Percentiles rank a stretch among this genome's conserved stretches.
phyloP scores from a whole-genome alignment of 2,329 filamentous ascomycete species.

The Trichoderma gracile region DNA sequence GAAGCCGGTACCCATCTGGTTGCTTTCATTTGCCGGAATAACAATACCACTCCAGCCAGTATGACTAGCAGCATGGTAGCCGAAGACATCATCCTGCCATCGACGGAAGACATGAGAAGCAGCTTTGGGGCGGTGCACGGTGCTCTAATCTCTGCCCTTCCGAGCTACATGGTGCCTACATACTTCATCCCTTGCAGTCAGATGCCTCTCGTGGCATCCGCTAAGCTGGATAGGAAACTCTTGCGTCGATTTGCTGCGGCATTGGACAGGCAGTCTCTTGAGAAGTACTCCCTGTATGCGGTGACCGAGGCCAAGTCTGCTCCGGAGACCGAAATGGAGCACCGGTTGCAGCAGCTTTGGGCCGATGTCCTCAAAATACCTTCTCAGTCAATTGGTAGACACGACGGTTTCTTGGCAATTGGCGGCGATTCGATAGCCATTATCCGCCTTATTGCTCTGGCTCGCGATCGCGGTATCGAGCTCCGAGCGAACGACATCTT shows the following conservation, averaged over 20 bases:
- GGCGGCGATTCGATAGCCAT: slow-evolving; percentile 25
- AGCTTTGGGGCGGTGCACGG: background rate
- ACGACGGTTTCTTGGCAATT: slow-evolving; percentile 25
- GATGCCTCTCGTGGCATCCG: slow-evolving; percentile 16
- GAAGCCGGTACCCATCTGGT: background rate
- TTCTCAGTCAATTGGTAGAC: background rate
- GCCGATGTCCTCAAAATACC: slow-evolving; percentile 5
- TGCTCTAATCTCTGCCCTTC: background rate
- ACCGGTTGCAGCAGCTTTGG: slow-evolving; percentile 3
- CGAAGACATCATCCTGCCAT: background rate
- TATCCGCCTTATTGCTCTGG: slow-evolving; percentile 12
- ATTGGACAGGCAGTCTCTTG: background rate
- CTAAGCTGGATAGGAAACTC: slow-evolving; percentile 17
- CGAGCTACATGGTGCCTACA: slow-evolving; percentile 18
- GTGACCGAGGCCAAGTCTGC: background rate
- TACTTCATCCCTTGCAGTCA: slow-evolving; percentile 12
- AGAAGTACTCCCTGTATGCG: background rate
- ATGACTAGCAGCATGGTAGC: background rate
- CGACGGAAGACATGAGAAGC: background rate
- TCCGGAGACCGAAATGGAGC: slow-evolving; percentile 17
- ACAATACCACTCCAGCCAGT: background rate
- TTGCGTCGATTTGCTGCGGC: background rate
- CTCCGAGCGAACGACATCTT: slow-evolving; percentile 6
- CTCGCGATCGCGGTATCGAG: background rate
- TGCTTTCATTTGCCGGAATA: slow-evolving; percentile 14